These are phyloP conservation scores for Dendrobium catenatum DNA, from an alignment of 106 monocot genomes.

Conservation along the genomic window DNA sequence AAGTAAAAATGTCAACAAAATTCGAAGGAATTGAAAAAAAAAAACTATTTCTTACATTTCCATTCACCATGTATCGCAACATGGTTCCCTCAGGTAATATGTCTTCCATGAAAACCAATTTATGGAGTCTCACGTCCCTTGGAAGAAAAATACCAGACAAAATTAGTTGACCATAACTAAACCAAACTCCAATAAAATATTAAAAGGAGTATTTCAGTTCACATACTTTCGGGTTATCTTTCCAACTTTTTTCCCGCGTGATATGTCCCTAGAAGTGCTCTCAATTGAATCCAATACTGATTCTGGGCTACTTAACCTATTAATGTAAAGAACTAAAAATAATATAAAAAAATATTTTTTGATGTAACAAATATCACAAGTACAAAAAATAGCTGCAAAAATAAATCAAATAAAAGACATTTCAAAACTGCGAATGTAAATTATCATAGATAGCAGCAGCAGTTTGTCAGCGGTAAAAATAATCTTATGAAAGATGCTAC, in stretches of 20 bases:
- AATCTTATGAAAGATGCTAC: neutral
- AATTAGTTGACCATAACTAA: slow-evolving; percentile 3
- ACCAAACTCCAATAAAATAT: neutral
- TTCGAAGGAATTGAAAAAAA: neutral
- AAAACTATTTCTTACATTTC: slow-evolving; percentile 39
- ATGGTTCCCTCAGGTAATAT: slow-evolving; percentile 92
- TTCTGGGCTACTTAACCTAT: slow-evolving; percentile 28
- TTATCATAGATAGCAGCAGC: neutral
- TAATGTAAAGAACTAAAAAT: neutral
- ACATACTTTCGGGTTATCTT: slow-evolving; percentile 84
- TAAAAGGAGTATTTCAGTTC: slow-evolving; percentile 3
- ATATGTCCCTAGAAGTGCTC: slow-evolving; percentile 23
- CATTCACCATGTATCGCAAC: slow-evolving; percentile 81
- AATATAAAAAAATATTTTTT: neutral
- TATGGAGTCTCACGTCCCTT: slow-evolving; percentile 87
- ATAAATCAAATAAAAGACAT: neutral
- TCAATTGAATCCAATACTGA: slow-evolving; percentile 29
- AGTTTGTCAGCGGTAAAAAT: neutral
- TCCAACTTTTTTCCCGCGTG: slow-evolving; percentile 46
- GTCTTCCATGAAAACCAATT: slow-evolving; percentile 83
- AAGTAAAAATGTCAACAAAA: neutral
- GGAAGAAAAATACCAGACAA: slow-evolving; percentile 10
- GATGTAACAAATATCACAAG: neutral
- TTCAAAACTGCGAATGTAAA: neutral
- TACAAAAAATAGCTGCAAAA: neutral